Evolutionary conservation across 768 basidiomycete species (phyloP).

Genomic region (Punctularia strigosozonata): DNA sequence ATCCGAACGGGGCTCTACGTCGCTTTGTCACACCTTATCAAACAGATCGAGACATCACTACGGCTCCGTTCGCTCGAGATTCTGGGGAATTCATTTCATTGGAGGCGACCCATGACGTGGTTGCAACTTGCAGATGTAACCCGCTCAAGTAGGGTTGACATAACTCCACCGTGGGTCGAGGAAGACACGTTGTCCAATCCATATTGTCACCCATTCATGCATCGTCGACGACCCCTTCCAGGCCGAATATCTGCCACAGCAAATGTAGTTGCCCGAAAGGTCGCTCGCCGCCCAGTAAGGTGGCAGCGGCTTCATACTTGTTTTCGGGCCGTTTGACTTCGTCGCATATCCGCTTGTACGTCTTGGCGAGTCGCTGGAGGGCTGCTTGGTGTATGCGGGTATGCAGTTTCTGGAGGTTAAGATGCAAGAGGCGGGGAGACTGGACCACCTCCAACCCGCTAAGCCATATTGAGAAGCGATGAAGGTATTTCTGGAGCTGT

Average conservation of each 20-base stretch:
- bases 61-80: too few species aligned
- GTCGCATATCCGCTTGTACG: conserved; percentile 67
- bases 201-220: too few species aligned
- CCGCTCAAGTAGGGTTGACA: too few species aligned
- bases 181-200: too few species aligned
- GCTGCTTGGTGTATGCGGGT: conserved; percentile 67
- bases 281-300: conserved; percentile 70
- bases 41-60: too few species aligned
- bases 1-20: too few species aligned
- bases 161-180: too few species aligned
- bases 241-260: conserved; percentile 69
- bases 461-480: conserved; percentile 74
- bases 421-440: conserved; percentile 65
- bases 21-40: too few species aligned
- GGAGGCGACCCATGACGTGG: too few species aligned
- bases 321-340: conserved; percentile 67
- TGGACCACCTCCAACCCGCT: conserved; percentile 72
- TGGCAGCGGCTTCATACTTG: conserved; percentile 84
- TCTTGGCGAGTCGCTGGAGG: conserved; percentile 49
- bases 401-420: conserved; percentile 57
- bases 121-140: too few species aligned
- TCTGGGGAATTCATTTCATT: too few species aligned
- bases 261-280: conserved; percentile 72
- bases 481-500: conserved; percentile 50
- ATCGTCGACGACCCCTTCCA: too few species aligned